A percentile compares a stretch with the other conserved stretches of the same genome.
Conservation (phyloP, 1,284 basidiomycete genomes). For the Xerocomus nothofagi region DNA sequence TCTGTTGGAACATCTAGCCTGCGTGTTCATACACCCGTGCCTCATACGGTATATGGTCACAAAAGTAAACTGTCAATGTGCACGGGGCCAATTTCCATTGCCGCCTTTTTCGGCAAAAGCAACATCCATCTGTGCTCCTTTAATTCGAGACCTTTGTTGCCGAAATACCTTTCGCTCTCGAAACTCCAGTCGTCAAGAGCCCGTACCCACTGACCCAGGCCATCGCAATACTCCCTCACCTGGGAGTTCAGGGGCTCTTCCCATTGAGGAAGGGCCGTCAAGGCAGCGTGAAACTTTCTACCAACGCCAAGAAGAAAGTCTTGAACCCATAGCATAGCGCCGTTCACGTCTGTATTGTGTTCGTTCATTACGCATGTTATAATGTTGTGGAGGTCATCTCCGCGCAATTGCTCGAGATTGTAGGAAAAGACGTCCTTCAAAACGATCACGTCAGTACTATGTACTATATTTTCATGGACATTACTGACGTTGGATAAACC, state of each 20-base stretch:
- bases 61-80: conserved; percentile 15
- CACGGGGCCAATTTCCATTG: conserved; percentile 18
- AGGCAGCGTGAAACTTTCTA: conserved; percentile 12
- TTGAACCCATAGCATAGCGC: conserved; percentile 38
- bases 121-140: conserved; percentile 21
- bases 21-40: not conserved
- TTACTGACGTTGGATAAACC: conserved; percentile 18
- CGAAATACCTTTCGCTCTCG: conserved; percentile 42
- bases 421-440: conserved; percentile 36
- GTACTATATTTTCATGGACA: not conserved
- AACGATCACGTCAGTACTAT: not conserved
- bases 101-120: conserved; percentile 11
- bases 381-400: conserved; percentile 40
- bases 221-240: conserved; percentile 27
- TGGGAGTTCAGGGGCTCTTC: conserved; percentile 26
- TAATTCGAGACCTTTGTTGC: conserved; percentile 29
- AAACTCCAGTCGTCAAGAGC: conserved; percentile 29
- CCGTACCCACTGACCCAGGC: conserved; percentile 27
- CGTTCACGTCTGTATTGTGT: conserved; percentile 33
- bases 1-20: not conserved
- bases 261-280: conserved; percentile 15
- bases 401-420: conserved; percentile 40
- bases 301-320: conserved; percentile 1
- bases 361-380: conserved; percentile 43
- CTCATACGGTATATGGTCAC: not conserved